A percentile compares a stretch with the other conserved stretches of the same genome.
phyloP scores from a whole-genome alignment of 2,329 filamentous ascomycete genomes.

The Ceratocystis albifundus region DNA sequence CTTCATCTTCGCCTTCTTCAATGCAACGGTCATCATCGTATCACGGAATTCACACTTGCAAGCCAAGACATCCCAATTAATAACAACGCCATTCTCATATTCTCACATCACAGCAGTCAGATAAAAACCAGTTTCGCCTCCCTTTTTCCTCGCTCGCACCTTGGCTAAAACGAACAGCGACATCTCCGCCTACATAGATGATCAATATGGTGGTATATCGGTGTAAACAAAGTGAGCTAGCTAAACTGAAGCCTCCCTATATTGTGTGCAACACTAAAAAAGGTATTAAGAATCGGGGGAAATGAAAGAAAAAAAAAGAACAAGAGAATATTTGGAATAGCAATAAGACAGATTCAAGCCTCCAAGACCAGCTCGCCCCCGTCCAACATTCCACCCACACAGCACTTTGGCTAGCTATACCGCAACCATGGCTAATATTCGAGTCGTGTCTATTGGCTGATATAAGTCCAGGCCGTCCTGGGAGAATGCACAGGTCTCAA shows the following conservation, averaged over 20 bases:
- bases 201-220: not conserved
- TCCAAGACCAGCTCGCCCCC: not conserved
- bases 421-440: too few relatives aligned
- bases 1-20: not conserved
- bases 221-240: not conserved
- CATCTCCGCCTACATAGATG: too few relatives aligned
- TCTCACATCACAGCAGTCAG: too few relatives aligned
- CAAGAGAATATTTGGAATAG: not conserved
- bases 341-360: not conserved
- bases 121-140: too few relatives aligned
- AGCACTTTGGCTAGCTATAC: not conserved
- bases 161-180: too few relatives aligned
- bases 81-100: too few relatives aligned
- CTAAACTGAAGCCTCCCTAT: too few relatives aligned
- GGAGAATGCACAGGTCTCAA: not conserved
- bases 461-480: not conserved
- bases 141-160: too few relatives aligned
- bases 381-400: not conserved
- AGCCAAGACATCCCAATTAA: too few relatives aligned
- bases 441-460: not conserved
- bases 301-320: not conserved
- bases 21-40: too few relatives aligned
- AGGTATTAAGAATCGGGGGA: not conserved
- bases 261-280: slow-evolving; percentile 2
- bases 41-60: too few relatives aligned